phyloP scores from a whole-genome alignment of 2,329 filamentous ascomycete species.

The Phialemonium atrogriseum region DNA sequence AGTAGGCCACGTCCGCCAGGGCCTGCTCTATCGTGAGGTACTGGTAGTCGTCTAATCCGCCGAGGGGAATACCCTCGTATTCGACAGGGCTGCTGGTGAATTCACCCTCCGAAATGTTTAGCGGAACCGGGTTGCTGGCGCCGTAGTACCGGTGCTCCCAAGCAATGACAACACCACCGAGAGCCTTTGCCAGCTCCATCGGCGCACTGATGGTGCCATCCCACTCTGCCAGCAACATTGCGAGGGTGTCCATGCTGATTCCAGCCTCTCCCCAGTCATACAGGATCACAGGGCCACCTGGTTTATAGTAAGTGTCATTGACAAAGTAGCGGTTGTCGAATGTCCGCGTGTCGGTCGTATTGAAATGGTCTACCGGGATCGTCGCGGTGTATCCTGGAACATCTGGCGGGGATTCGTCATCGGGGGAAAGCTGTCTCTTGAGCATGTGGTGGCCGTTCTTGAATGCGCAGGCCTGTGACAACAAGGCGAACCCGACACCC shows the following conservation, averaged over 20 bases:
- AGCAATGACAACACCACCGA: conserved; percentile 13
- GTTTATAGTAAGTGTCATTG: conserved; percentile 15
- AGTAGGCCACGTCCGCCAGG: conserved; percentile 19
- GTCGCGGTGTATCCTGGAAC: conserved; percentile 7
- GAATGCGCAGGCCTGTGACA: too few relatives aligned
- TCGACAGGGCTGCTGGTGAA: conserved; percentile 2
- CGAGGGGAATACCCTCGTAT: neutral
- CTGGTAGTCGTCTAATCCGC: conserved; percentile 5
- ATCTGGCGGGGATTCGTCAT: too few relatives aligned
- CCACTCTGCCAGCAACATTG: conserved; percentile 8
- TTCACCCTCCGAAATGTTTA: conserved; percentile 9
- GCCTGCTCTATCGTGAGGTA: conserved; percentile 19
- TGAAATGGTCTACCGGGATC: conserved; percentile 15
- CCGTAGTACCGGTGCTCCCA: conserved; percentile 19
- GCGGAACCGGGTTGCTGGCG: conserved; percentile 12
- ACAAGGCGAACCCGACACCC: too few relatives aligned
- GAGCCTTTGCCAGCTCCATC: conserved; percentile 12
- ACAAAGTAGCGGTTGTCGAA: conserved; percentile 15
- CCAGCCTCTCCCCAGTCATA: conserved; percentile 15
- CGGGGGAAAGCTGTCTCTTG: too few relatives aligned
- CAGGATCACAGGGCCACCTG: conserved; percentile 15
- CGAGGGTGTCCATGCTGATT: conserved; percentile 1
- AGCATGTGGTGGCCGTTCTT: too few relatives aligned
- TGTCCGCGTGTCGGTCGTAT: conserved; percentile 10
- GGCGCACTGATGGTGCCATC: conserved; percentile 5